Evolutionary conservation across 163 green algal species (phyloP), one percentile per base, ranked within the genome.

Genomic region (Scenedesmus sp.): DNA sequence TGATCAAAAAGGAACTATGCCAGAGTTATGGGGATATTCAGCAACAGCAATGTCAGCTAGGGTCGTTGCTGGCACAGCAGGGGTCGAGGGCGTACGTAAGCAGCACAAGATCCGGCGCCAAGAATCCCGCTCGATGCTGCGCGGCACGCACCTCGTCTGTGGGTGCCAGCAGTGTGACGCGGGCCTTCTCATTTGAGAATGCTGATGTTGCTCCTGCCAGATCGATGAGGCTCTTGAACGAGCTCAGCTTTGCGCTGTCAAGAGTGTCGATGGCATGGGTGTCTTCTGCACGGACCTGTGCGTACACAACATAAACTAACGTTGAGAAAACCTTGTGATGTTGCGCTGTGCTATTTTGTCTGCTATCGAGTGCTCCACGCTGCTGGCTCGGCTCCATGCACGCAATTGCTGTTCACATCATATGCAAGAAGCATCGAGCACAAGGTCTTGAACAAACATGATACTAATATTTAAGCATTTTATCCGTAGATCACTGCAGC

Each of bases 111-210:
- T 46, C 34, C 34, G 62, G 26, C 18, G 26, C 52, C 16, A 89
- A 7, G 62, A 4, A 62, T 5, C 85, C 20, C 23, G 46, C 26
- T 60, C 66, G 62, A 34, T 2, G 12, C 64, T 52, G 16, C 34
- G n/a, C 52, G 34, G 3, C 16, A 10, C 86, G 46, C 26, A 90
- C 86, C 86, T 64, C 86, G 74, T 90, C 86, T 52, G 86, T 90
- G 64, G 86, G 86, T 84, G 86, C 86, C 16, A 90, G 64, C 12
- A 90, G 8, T 70, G 86, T 90, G 15, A 90, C 66, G 34, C 83
- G 83, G 1, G 83, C 83, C n/a, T 77, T 77, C 23, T 52, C 18
- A 46, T 52, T 55, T 56, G 20, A 57, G 20, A 88, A 64, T 12
- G 7, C 83, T 88, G 57, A 2, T 76, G 56, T 88, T 77, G 83